phyloP scores from a whole-genome alignment of 164 flowering plant genomes.

The Vitis labrusca region DNA sequence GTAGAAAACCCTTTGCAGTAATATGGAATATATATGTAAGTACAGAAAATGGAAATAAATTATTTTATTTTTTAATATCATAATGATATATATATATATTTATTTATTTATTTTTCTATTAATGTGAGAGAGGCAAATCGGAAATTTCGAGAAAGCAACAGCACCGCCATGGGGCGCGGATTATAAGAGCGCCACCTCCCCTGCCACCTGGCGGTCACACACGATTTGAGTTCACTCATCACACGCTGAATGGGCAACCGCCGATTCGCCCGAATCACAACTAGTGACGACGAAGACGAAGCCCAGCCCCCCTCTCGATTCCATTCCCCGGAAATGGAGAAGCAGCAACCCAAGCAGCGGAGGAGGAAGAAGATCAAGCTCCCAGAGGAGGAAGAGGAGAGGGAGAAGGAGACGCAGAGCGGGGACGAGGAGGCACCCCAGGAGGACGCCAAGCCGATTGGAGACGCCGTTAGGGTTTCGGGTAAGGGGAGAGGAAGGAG shows the following conservation, averaged over 20 bases:
- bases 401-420: constrained; percentile 22
- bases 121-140: too few relatives aligned
- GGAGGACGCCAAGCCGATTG: constrained; percentile 72
- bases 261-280: constrained; percentile 46
- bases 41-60: too few relatives aligned
- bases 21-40: too few relatives aligned
- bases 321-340: not conserved
- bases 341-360: not conserved
- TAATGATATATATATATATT: too few relatives aligned
- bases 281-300: constrained; percentile 73
- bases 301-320: constrained; percentile 1
- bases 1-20: too few relatives aligned
- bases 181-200: too few relatives aligned
- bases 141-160: too few relatives aligned
- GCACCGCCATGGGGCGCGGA: too few relatives aligned
- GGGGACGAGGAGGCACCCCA: constrained; percentile 32
- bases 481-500: constrained; percentile 58
- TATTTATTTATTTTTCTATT: too few relatives aligned
- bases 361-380: constrained; percentile 1
- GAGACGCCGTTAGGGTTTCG: constrained; percentile 51
- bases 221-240: too few relatives aligned
- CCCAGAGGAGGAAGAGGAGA: constrained; percentile 7
- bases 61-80: too few relatives aligned
- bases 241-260: constrained; percentile 42
- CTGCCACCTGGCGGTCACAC: too few relatives aligned